phyloP scores from a whole-genome alignment of 306 rosid species.

The Ormosia semicastrata region DNA sequence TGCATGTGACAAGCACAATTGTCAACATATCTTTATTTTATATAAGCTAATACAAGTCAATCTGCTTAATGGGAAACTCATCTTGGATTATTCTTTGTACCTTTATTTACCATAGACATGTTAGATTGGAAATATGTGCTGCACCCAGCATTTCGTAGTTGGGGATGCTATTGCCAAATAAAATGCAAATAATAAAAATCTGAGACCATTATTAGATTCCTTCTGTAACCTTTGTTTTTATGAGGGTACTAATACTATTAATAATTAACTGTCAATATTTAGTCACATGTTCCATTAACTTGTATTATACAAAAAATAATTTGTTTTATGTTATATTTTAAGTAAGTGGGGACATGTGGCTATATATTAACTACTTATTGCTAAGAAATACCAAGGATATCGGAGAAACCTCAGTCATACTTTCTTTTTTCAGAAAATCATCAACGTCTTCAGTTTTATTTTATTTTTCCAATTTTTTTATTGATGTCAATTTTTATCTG shows the following conservation, averaged over 20 bases:
- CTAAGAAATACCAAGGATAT: too few relatives aligned
- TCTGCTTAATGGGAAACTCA: not conserved
- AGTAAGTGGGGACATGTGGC: too few relatives aligned
- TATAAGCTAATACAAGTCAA: not conserved
- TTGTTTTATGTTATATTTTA: too few relatives aligned
- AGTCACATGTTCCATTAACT: too few relatives aligned
- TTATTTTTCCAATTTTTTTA: not conserved
- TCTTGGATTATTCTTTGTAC: not conserved
- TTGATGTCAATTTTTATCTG: not conserved
- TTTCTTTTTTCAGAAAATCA: not conserved
- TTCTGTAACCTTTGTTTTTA: too few relatives aligned
- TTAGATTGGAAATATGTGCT: not conserved
- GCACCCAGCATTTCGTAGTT: not conserved
- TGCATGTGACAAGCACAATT: slow-evolving; percentile 21
- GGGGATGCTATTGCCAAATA: not conserved
- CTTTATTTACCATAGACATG: not conserved
- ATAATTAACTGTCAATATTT: too few relatives aligned
- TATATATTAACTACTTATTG: too few relatives aligned
- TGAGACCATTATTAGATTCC: not conserved
- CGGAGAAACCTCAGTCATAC: too few relatives aligned
- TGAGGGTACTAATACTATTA: too few relatives aligned
- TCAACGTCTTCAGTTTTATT: not conserved
- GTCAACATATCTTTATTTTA: not conserved
- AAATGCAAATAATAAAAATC: not conserved
- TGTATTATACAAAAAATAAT: too few relatives aligned